These are phyloP conservation scores for Venturia effusa DNA, from an alignment of 2,329 filamentous ascomycete species.

Conservation along the genomic window DNA sequence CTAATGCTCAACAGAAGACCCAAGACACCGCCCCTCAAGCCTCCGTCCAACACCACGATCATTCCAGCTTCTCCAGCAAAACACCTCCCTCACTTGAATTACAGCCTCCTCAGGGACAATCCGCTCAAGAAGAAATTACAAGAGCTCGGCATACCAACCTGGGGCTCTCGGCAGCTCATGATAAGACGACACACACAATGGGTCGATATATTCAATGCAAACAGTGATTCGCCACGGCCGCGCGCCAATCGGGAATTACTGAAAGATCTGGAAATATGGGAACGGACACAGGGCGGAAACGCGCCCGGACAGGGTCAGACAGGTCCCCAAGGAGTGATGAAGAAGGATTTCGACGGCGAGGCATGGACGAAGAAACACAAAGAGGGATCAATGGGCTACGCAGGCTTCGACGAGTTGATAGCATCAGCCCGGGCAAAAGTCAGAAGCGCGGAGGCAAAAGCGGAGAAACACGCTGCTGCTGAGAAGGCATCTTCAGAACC, in stretches of 20 bases:
- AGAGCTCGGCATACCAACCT: conserved; percentile 66
- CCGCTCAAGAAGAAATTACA: conserved; percentile 65
- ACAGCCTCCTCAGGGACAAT: conserved; percentile 67
- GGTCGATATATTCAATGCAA: conserved; percentile 93
- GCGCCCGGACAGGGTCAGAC: conserved; percentile 31
- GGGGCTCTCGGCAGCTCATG: conserved; percentile 57
- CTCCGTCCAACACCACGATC: conserved; percentile 14
- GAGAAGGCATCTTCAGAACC: conserved; percentile 5
- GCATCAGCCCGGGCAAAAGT: conserved; percentile 57
- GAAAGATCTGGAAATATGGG: conserved; percentile 75
- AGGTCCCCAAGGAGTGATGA: conserved; percentile 48
- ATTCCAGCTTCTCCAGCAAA: conserved; percentile 15
- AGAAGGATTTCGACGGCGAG: conserved; percentile 76
- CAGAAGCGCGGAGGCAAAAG: conserved; percentile 24
- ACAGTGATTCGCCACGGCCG: conserved; percentile 73
- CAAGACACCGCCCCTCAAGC: not conserved
- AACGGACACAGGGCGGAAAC: conserved; percentile 63
- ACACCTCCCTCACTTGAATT: conserved; percentile 56
- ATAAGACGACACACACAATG: conserved; percentile 82
- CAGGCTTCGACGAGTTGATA: conserved; percentile 70
- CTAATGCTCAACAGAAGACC: not conserved
- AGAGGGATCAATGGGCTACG: conserved; percentile 13
- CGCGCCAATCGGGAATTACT: conserved; percentile 62
- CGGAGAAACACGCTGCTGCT: conserved; percentile 10
- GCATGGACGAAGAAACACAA: conserved; percentile 67